These are phyloP conservation scores for Populus alba DNA, from an alignment of 345 rosid genomes.

Conservation along the genomic window DNA sequence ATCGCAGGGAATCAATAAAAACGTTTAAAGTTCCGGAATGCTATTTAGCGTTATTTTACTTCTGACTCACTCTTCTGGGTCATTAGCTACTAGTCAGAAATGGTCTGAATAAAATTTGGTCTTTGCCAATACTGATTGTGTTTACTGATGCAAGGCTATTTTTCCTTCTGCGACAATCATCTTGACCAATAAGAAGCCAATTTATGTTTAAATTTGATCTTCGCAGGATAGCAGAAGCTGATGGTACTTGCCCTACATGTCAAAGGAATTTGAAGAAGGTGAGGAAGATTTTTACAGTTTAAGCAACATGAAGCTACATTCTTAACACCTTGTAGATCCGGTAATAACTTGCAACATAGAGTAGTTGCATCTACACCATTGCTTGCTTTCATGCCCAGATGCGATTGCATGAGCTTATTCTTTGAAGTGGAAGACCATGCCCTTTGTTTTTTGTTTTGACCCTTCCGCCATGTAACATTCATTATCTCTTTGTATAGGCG, in stretches of 20 bases:
- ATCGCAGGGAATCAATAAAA: background rate
- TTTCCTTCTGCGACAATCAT: background rate
- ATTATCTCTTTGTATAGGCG: background rate
- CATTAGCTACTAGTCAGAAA: background rate
- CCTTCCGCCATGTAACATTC: background rate
- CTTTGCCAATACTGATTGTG: background rate
- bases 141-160: background rate
- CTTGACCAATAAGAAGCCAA: background rate
- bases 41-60: background rate
- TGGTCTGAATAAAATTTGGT: background rate
- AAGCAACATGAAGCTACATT: background rate
- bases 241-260: slow-evolving; percentile 54
- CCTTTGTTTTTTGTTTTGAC: background rate
- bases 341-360: background rate
- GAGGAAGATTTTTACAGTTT: slow-evolving; percentile 59
- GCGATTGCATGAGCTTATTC: background rate
- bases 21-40: background rate
- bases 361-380: background rate
- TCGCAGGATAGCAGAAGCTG: slow-evolving; percentile 72
- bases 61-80: background rate
- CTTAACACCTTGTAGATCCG: background rate
- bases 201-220: background rate
- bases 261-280: slow-evolving; percentile 56
- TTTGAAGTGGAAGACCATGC: background rate
- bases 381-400: background rate